Conservation (phyloP, 768 basidiomycete genomes). For the Boletus reticulatus region DNA sequence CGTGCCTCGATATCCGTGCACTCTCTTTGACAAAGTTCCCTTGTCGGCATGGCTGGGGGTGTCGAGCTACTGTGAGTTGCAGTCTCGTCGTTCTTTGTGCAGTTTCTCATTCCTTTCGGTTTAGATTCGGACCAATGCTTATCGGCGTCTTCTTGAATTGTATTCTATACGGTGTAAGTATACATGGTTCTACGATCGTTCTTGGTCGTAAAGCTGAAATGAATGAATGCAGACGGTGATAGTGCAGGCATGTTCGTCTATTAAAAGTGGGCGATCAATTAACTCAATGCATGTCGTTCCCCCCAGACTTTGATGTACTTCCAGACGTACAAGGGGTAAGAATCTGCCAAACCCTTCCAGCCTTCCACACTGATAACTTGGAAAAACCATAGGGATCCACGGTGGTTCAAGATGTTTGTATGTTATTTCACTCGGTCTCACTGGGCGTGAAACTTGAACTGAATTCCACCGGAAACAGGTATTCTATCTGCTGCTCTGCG, state of each 20-base stretch:
- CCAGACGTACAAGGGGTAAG: conserved; percentile 38
- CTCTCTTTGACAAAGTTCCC: no score
- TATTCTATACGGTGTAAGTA: conserved; percentile 14
- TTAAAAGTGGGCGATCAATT: background rate
- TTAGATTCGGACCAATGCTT: conserved; percentile 32
- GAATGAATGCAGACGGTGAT: background rate
- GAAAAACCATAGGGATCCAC: conserved; percentile 36
- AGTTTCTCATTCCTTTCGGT: conserved; percentile 36
- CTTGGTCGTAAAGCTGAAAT: background rate
- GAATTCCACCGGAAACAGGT: conserved; percentile 30
- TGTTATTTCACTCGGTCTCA: conserved; percentile 5
- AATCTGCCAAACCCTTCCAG: no score
- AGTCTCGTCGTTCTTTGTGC: background rate
- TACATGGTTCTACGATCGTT: background rate
- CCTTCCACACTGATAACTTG: no score
- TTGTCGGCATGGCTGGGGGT: background rate
- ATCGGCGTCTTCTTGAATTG: conserved; percentile 11
- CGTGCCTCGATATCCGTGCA: no score
- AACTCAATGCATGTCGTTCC: background rate
- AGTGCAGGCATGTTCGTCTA: conserved; percentile 7
- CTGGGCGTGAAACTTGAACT: no score
- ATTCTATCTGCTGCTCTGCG: conserved; percentile 40
- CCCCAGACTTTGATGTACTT: conserved; percentile 47
- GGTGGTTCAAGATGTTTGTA: conserved; percentile 47
- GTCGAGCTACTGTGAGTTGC: background rate